phyloP scores from a whole-genome alignment of 2,329 filamentous ascomycete genomes.

The Curvularia eragrostidis region DNA sequence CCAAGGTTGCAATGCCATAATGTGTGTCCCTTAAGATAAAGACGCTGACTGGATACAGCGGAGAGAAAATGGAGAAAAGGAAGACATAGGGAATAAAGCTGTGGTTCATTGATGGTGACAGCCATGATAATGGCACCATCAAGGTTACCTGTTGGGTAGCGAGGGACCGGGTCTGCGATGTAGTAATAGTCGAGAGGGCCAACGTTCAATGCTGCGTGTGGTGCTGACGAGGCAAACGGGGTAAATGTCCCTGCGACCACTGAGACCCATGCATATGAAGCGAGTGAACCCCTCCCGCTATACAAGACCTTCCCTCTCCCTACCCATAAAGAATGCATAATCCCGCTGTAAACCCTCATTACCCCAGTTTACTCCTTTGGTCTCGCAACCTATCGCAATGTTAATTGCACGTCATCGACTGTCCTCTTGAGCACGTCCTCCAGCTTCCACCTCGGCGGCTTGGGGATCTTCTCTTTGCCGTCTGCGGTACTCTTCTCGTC shows the following conservation, averaged over 20 bases:
- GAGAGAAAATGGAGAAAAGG: background rate
- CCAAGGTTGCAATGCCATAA: background rate
- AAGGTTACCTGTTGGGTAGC: background rate
- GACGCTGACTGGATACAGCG: background rate
- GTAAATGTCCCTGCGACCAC: background rate
- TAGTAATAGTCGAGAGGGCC: background rate
- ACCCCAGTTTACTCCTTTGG: background rate
- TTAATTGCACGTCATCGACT: conserved; percentile 76
- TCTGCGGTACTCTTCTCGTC: conserved; percentile 62
- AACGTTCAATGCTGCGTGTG: background rate
- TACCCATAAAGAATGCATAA: background rate
- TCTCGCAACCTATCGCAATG: conserved; percentile 64
- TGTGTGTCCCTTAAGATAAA: background rate
- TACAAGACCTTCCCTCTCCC: background rate
- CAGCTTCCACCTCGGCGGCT: conserved; percentile 78
- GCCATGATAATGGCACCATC: background rate
- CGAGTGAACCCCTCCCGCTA: background rate
- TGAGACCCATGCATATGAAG: background rate
- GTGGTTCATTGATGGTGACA: background rate
- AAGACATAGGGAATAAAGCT: background rate
- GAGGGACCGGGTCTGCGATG: background rate
- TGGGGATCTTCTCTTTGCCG: conserved; percentile 60
- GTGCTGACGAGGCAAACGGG: conserved; percentile 2
- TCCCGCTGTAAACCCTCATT: conserved; percentile 1
- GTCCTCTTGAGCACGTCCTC: conserved; percentile 76